Base-by-base conservation (phyloP, 2,329 filamentous ascomycete genomes). In the Elsinoe fawcettii region DNA sequence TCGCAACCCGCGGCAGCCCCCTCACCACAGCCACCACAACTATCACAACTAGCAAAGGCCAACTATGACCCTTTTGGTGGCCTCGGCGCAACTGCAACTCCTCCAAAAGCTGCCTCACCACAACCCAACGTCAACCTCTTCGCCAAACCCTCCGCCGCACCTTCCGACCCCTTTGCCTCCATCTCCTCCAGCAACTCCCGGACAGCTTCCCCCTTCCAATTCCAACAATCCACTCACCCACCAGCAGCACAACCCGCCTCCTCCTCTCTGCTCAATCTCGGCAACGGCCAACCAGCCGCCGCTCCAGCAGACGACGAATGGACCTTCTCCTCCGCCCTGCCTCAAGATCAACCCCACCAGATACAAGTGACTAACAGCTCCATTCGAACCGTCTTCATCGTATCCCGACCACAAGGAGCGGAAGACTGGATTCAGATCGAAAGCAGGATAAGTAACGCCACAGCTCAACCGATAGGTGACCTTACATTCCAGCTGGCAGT, bases 401-500 rank as follows among this genome's bases (percentile, higher is more conserved):
- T 89, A 5, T 81, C 79, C 20, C 79, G 89, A 65, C 71, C 78
- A 60, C 69, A 77, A 54, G 73, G 78, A 51, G 67, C 78, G 60
- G 71, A 74, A 57, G 74, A 82, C 62, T 73, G 82, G 2, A 82
- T 96, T 44, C 78, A 81, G 27, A 81, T 97, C 47, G 74, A 83
- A 3, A 88, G 90, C 61, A 78, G 81, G n/a, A 95, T 96, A 69
- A 90, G 89, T 16, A 99, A 95, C 69, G 86, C 82, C 60, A 87
- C 85, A 0, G 73, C 80, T 1, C 80, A 87, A 65, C 80, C 83
- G 0, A 80, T 99, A 20, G 80, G 81, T 2, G 87, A 95, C 62
- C 75, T 99, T 27, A 90, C 92, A 59, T 95, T 96, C 67, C 89
- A 96, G 70, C 79, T 95, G 37, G 93, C 93, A 2, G 92, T 96